Percentiles rank a stretch among this genome's conserved stretches.
These are phyloP conservation scores for Trametes polyzona DNA, from an alignment of 1,284 basidiomycete genomes.

Conservation along the genomic window DNA sequence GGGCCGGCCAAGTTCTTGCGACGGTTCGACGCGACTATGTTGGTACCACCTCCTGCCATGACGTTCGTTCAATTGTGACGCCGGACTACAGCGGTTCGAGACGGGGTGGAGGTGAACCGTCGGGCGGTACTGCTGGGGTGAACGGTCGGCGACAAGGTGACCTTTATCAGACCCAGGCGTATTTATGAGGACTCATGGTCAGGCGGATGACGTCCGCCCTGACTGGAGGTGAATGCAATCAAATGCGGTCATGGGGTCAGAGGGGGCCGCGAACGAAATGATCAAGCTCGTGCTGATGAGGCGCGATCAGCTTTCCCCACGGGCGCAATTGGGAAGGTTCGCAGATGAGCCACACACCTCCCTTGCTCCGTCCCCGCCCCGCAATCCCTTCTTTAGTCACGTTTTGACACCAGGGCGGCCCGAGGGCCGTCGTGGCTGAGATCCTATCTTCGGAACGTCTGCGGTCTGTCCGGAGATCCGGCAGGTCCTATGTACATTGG, in stretches of 20 bases:
- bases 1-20: constrained; percentile 61
- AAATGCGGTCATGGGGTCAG: constrained; percentile 12
- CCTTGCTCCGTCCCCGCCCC: background rate
- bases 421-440: too few species aligned
- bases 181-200: constrained; percentile 9
- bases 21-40: constrained; percentile 45
- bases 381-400: too few species aligned
- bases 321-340: constrained; percentile 10
- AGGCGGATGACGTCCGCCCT: constrained; percentile 4
- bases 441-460: background rate
- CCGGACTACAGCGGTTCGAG: background rate
- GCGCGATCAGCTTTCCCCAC: constrained; percentile 8
- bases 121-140: background rate
- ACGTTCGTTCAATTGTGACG: constrained; percentile 13
- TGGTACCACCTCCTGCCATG: constrained; percentile 50
- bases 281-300: constrained; percentile 7
- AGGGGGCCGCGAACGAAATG: background rate
- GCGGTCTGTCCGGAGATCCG: background rate
- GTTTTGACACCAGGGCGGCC: too few species aligned
- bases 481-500: too few species aligned
- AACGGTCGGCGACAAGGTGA: background rate
- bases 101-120: background rate
- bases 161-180: background rate
- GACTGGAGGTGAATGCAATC: background rate
- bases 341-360: too few species aligned